Percentiles rank a stretch among this genome's conserved stretches.
phyloP scores from a whole-genome alignment of 768 basidiomycete genomes.

The Mycena haematopus region DNA sequence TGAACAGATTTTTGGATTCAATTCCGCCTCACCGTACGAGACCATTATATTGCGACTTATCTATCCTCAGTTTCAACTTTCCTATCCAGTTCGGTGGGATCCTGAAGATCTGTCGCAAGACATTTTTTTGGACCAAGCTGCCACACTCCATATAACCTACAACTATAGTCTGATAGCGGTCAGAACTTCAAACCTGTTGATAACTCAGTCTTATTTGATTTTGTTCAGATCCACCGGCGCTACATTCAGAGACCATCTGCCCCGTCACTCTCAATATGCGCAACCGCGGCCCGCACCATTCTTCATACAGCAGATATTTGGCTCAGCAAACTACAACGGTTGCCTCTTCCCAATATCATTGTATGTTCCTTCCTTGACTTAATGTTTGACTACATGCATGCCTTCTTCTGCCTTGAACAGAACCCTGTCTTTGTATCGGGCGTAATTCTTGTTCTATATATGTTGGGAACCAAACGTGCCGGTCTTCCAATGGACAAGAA shows the following conservation, averaged over 20 bases:
- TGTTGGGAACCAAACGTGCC: conserved; percentile 2
- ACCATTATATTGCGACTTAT: neutral
- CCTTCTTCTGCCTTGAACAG: neutral
- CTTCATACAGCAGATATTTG: conserved; percentile 47
- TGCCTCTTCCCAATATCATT: conserved; percentile 5
- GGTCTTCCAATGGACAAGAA: conserved; percentile 4
- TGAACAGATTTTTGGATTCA: conserved; percentile 65
- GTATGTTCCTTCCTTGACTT: neutral
- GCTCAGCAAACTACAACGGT: conserved; percentile 9
- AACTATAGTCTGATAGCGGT: conserved; percentile 51
- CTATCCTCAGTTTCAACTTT: neutral
- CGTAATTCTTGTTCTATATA: conserved; percentile 7
- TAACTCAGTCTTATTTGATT: conserved; percentile 39
- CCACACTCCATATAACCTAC: conserved; percentile 45
- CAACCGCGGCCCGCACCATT: conserved; percentile 57
- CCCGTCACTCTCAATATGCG: conserved; percentile 57
- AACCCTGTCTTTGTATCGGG: conserved; percentile 11
- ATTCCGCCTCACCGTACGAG: conserved; percentile 62
- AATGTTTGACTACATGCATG: neutral
- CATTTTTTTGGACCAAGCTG: conserved; percentile 45
- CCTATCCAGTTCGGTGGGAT: conserved; percentile 30
- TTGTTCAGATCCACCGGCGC: conserved; percentile 50
- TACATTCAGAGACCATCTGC: conserved; percentile 46
- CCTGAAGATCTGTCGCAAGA: conserved; percentile 28
- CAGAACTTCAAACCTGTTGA: conserved; percentile 31